These are phyloP conservation scores for Claviceps fusiformis DNA, from an alignment of 2,329 filamentous ascomycete genomes.

Conservation along the genomic window DNA sequence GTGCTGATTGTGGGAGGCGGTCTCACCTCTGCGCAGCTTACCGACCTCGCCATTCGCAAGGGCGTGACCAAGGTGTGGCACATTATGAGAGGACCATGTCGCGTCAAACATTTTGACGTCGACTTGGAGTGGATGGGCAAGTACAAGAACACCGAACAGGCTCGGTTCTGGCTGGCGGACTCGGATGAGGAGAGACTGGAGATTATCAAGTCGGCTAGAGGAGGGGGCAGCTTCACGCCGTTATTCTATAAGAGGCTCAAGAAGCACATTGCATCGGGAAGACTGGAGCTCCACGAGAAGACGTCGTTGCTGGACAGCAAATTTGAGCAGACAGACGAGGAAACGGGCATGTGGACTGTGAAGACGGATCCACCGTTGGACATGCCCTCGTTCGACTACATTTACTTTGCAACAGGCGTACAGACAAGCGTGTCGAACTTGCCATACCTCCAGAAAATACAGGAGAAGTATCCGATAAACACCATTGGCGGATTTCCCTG, in stretches of 20 bases:
- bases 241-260: slow-evolving; percentile 54
- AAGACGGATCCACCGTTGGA: slow-evolving; percentile 37
- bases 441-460: slow-evolving; percentile 46
- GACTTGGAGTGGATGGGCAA: slow-evolving; percentile 70
- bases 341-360: slow-evolving; percentile 24
- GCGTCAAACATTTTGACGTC: slow-evolving; percentile 66
- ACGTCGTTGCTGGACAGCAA: slow-evolving; percentile 39
- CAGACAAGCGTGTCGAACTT: slow-evolving; percentile 47
- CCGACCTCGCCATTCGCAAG: slow-evolving; percentile 49
- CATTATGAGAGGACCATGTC: slow-evolving; percentile 46
- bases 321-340: slow-evolving; percentile 31
- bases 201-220: slow-evolving; percentile 51
- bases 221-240: slow-evolving; percentile 66
- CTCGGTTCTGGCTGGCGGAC: slow-evolving; percentile 64
- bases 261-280: slow-evolving; percentile 37
- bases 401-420: slow-evolving; percentile 66
- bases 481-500: slow-evolving; percentile 55
- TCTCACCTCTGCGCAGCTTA: slow-evolving; percentile 61
- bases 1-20: slow-evolving; percentile 63
- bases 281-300: slow-evolving; percentile 40
- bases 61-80: slow-evolving; percentile 58
- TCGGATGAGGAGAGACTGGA: slow-evolving; percentile 53
- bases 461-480: slow-evolving; percentile 45
- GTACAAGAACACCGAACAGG: slow-evolving; percentile 65
- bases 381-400: slow-evolving; percentile 49